These are phyloP conservation scores for Rhizoctonia solani DNA, from an alignment of 1,284 basidiomycete genomes.

Conservation along the genomic window DNA sequence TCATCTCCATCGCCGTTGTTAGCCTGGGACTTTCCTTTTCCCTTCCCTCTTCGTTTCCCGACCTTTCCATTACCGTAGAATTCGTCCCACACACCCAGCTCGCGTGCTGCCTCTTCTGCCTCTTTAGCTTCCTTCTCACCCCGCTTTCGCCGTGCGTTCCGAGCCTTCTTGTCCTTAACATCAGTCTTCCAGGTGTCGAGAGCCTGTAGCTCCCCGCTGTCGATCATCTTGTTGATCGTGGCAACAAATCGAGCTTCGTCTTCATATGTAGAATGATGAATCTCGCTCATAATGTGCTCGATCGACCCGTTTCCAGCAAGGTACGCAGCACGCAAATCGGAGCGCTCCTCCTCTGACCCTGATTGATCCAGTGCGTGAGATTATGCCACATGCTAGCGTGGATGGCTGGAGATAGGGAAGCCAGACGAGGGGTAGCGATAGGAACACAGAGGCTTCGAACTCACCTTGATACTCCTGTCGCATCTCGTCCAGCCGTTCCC, in stretches of 20 bases:
- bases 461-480: conserved; percentile 89
- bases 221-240: conserved; percentile 70
- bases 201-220: conserved; percentile 59
- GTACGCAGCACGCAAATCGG: conserved; percentile 79
- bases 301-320: conserved; percentile 68
- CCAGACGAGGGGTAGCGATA: no score
- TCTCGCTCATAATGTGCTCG: conserved; percentile 75
- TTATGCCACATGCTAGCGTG: conserved; percentile 28
- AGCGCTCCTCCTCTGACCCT: conserved; percentile 84
- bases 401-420: background rate
- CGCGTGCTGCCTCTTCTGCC: conserved; percentile 83
- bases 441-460: conserved; percentile 34
- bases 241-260: conserved; percentile 84
- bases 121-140: conserved; percentile 79
- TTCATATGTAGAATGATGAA: conserved; percentile 79
- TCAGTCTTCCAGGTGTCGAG: conserved; percentile 71
- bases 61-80: conserved; percentile 85
- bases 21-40: conserved; percentile 53
- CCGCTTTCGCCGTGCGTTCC: conserved; percentile 71
- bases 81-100: conserved; percentile 93
- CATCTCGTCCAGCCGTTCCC: conserved; percentile 84
- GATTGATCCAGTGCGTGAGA: conserved; percentile 33
- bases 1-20: conserved; percentile 51
- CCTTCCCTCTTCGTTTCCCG: conserved; percentile 62
- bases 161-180: conserved; percentile 76